Percentiles rank a stretch among this genome's conserved stretches.
These are phyloP conservation scores for Aspergillus neotritici DNA, from an alignment of 2,329 filamentous ascomycete genomes.

Conservation along the genomic window DNA sequence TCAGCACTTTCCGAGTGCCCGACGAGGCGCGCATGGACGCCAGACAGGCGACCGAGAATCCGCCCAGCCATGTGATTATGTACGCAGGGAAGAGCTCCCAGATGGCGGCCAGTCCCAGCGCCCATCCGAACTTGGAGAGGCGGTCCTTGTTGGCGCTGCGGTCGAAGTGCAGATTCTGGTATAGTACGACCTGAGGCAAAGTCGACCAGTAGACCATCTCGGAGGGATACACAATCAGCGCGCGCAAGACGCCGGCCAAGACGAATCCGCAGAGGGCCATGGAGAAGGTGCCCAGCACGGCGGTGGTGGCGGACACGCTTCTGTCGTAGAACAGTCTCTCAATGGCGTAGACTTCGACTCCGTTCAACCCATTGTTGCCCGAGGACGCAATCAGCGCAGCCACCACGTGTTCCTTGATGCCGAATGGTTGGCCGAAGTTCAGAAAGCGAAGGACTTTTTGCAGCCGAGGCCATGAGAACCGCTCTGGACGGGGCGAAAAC, in stretches of 20 bases:
- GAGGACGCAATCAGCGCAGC: conserved; percentile 17
- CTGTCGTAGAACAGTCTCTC: conserved; percentile 17
- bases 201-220: conserved; percentile 33
- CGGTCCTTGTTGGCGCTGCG: conserved; percentile 20
- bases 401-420: conserved; percentile 16
- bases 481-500: conserved; percentile 12
- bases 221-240: conserved; percentile 28
- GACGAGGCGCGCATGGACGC: conserved; percentile 10
- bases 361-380: conserved; percentile 16
- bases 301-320: conserved; percentile 20
- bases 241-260: conserved; percentile 23
- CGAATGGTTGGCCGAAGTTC: conserved; percentile 17
- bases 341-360: conserved; percentile 17
- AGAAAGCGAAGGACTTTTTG: conserved; percentile 14
- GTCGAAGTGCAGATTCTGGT: conserved; percentile 32
- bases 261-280: conserved; percentile 28
- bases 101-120: conserved; percentile 17
- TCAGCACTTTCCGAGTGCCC: conserved; percentile 7
- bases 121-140: conserved; percentile 28
- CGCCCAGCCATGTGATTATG: conserved; percentile 21
- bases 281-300: conserved; percentile 24
- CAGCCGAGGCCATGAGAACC: conserved; percentile 12
- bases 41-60: conserved; percentile 17
- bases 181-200: conserved; percentile 29
- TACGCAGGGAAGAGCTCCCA: conserved; percentile 24